These are phyloP conservation scores for Botrytis byssoidea DNA, from an alignment of 2,329 filamentous ascomycete species.

Conservation along the genomic window DNA sequence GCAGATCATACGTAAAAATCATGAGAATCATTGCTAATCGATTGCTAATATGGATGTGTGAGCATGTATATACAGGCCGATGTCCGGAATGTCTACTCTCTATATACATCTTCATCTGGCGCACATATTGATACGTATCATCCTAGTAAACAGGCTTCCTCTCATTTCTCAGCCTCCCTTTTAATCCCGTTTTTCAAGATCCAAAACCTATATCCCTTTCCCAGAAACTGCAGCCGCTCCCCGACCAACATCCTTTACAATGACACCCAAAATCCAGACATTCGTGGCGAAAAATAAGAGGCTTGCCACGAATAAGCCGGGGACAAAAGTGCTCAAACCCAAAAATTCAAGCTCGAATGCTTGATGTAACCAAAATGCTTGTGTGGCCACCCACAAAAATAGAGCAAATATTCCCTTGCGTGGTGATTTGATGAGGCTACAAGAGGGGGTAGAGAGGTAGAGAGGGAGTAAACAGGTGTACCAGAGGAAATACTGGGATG, in stretches of 20 bases:
- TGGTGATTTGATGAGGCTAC: constrained; percentile 64
- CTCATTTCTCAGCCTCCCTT: not conserved
- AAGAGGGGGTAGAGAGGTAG: constrained; percentile 81
- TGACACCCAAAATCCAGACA: constrained; percentile 79
- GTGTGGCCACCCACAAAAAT: constrained; percentile 70
- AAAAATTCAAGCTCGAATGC: constrained; percentile 76
- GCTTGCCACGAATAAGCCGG: constrained; percentile 75
- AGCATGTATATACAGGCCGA: not conserved
- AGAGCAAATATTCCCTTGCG: constrained; percentile 63
- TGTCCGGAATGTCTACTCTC: not conserved
- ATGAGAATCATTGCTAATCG: not conserved
- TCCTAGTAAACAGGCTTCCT: not conserved
- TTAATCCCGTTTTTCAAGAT: not conserved
- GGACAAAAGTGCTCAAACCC: constrained; percentile 78
- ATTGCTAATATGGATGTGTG: not conserved
- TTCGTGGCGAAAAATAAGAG: constrained; percentile 82
- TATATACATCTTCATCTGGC: not conserved
- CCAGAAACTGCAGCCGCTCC: not conserved
- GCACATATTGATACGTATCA: not conserved
- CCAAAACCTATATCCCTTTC: not conserved
- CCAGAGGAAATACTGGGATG: constrained; percentile 87
- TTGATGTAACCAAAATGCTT: constrained; percentile 74
- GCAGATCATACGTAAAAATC: not conserved
- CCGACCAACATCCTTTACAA: constrained; percentile 62
- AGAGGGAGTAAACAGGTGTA: constrained; percentile 92